Evolutionary conservation across 2,329 filamentous ascomycete species (phyloP).

Genomic region (Geosmithia morbida): DNA sequence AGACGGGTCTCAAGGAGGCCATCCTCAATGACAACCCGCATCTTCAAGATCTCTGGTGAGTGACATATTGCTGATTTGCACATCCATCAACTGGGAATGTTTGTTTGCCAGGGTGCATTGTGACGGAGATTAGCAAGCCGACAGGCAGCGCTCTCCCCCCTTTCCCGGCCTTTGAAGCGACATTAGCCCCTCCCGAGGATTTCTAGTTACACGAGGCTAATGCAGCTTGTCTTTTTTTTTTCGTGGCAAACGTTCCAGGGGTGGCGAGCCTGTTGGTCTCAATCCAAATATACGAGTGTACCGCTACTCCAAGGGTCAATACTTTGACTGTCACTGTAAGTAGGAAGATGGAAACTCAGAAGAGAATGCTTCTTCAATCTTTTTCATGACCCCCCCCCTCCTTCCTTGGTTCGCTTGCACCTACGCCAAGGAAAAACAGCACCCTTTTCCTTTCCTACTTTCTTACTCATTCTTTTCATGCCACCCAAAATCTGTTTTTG

Average conservation of each 20-base stretch:
- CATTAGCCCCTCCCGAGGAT: neutral
- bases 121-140: too few species aligned
- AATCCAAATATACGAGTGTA: conserved; percentile 86
- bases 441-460: neutral
- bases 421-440: too few species aligned
- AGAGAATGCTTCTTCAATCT: too few species aligned
- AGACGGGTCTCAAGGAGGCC: conserved; percentile 58
- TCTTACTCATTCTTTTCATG: neutral
- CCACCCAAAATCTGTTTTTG: neutral
- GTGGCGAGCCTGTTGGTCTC: conserved; percentile 67
- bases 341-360: too few species aligned
- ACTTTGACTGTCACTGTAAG: conserved; percentile 86
- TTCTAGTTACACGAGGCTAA: neutral
- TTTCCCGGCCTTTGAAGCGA: too few species aligned
- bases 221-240: neutral
- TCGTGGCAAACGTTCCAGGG: conserved; percentile 36
- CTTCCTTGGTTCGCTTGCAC: too few species aligned
- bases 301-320: conserved; percentile 72
- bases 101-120: too few species aligned
- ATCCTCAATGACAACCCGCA: conserved; percentile 23
- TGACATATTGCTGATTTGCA: neutral
- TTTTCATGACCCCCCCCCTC: too few species aligned
- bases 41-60: conserved; percentile 23
- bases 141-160: too few species aligned
- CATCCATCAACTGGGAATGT: too few species aligned